Base-by-base conservation (phyloP, 176 grass and related monocot genomes). In the Paspalum notatum region DNA sequence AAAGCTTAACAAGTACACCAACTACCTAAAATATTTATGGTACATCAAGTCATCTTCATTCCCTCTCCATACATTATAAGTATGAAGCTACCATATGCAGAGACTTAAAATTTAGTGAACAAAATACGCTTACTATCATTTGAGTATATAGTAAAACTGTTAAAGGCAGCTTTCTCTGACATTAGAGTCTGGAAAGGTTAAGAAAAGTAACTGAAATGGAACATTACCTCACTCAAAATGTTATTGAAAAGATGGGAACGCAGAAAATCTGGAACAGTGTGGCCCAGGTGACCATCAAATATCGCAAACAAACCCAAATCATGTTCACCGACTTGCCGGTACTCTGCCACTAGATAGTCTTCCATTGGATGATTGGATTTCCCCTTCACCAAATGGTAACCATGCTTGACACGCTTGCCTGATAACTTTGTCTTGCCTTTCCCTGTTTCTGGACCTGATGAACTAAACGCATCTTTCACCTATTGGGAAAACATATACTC, bases 361-460 rank as follows among this genome's bases (percentile, higher is more conserved):
- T 95, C 92, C 95, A 98, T 95, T 49, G 90, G 92, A 82, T 93
- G 95, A 80, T 81, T 88, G 25, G 92, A 93, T 86, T 98, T 98
- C 37, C 95, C 95, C 70, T 98, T 93, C 25, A 98, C 87, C 62
- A 98, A 80, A 78, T 95, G 90, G 81, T 95, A 98, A 62, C 92
- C 95, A 73, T 98, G 88, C 74, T 71, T 92, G 20, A 98, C 78
- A 75, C 58, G 50, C 67, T 47, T 91, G 24, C 90, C 95, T 68
- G 90, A 90, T 45, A 95, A 72, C 72, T 98, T 98, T 81, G 57
- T 91, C 79, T 95, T 98, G 42, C 92, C 90, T 80, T 98, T 98
- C 55, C 95, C 95, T 15, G 95, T 93, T 59, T 95, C 95, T 45
- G 85, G 90, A 60, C 89, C 85, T 38, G 88, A 87, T 51, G 90